Evolutionary conservation across 805 yeast genomes (phyloP), one percentile per base, ranked within the genome.

Genomic region (Metschnikowia santaceciliae): DNA sequence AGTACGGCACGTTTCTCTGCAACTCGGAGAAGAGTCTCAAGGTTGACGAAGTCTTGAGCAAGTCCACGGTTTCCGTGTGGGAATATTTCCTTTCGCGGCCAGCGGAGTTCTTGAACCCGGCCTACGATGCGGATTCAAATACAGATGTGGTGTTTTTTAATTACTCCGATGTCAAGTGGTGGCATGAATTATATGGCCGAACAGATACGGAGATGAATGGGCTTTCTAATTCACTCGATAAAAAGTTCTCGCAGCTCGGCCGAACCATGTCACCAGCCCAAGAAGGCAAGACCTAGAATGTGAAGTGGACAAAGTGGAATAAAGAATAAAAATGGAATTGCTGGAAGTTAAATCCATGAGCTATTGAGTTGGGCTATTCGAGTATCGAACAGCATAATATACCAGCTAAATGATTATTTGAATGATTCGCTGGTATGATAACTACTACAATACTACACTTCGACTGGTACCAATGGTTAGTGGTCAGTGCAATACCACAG

Each of bases 1-100:
- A 94, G 66, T 94, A 90, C 67, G 98, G 98, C 3, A 83, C 96
- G 1, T 94, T 94, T 60, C 65, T 94, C 48, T 83, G 80, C 57
- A 86, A 94, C 61, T 77, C 79, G 42, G 97, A 94, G 62, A 65
- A 68, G 46, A 96, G 89, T 52, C 60, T 70, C 6, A 69, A 68
- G n/a, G 55, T 61, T 20, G 54, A 58, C 1, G 67, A 73, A 26
- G 64, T 74, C 10, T 66, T 81, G 1, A 64, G 60, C 6, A 58
- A 67, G 2, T 71, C 75, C 11, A 87, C 97, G 0, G 76, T 88
- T 33, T 83, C 92, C 13, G 96, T 87, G 1, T 91, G 98, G 98
- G 96, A 91, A 66, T 91, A 94, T 64, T 92, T 94, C 71, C 74
- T 82, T 49, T 87, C 96, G 5, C 73, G 97, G 22, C 74, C 75